Evolutionary conservation across 2,329 filamentous ascomycete genomes (phyloP), one percentile per base, ranked within the genome.

Genomic region (Penicillium paneum): DNA sequence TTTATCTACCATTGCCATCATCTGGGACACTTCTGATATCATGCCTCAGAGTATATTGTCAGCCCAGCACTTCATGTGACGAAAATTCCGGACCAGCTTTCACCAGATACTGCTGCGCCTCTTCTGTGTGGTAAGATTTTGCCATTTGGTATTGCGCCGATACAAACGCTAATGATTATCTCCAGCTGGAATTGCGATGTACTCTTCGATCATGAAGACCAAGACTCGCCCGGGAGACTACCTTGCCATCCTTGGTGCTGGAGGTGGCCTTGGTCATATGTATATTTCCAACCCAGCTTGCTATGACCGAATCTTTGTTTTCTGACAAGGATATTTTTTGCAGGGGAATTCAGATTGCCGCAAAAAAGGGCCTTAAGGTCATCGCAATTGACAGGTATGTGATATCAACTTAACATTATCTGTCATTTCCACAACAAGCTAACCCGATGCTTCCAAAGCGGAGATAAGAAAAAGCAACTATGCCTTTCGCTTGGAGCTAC

Each of bases 241-340:
- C 65, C 61, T 74, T 36, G 69, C 67, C 21, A 62, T 74, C 10
- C 59, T 70, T 12, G 72, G 72, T 12, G 72, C 72, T 19, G 72
- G 72, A 26, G 72, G 72, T 21, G 72, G 72, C 0, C 46, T 74
- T 11, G 72, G 72, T n/a, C 72, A 74, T 54, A 72, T 74, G 71
- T 74, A 64, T 34, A 58, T 44, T 29, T 31, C 13, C 38, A 15
- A 15, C n/a, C 2, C 17, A 43, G 21, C 1, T 31, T 34, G 29
- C 13, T 15, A 15, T n/a, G 3, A 1, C 17, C 8, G 0, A 12
- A 34, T 10, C 1, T 8, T 7, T 11, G 3, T 28, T 48, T 21
- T 10, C 19, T 26, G n/a, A 40, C 41, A 32, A 44, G 10, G 2
- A 39, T 34, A 4, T 10, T 17, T 1, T 28, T n/a, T 10, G 1